A percentile compares a stretch with the other conserved stretches of the same genome.
These are phyloP conservation scores for Kurtzmaniella fragi DNA, from an alignment of 805 yeast genomes.

Conservation along the genomic window DNA sequence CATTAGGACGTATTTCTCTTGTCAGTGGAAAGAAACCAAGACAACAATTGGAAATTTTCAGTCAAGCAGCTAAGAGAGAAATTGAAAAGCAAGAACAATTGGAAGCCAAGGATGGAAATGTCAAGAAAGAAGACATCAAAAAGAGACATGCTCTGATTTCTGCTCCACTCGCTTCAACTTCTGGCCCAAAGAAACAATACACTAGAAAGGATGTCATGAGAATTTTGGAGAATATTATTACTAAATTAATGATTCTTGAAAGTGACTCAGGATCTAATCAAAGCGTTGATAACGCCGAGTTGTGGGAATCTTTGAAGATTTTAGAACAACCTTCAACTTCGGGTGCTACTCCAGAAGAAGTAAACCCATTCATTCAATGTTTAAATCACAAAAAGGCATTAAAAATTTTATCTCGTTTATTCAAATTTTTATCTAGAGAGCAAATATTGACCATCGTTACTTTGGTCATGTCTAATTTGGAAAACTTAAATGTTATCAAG, in stretches of 20 bases:
- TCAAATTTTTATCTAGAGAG: slow-evolving; percentile 72
- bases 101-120: slow-evolving; percentile 20
- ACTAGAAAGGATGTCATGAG: slow-evolving; percentile 47
- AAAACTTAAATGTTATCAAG: slow-evolving; percentile 70
- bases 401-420: slow-evolving; percentile 82
- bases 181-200: slow-evolving; percentile 17
- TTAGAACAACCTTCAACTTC: slow-evolving; percentile 56
- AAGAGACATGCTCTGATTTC: slow-evolving; percentile 24
- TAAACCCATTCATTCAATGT: slow-evolving; percentile 78
- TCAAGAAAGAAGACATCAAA: slow-evolving; percentile 9
- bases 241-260: slow-evolving; percentile 73
- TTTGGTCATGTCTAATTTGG: slow-evolving; percentile 73
- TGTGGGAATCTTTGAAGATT: slow-evolving; percentile 79
- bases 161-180: slow-evolving; percentile 24
- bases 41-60: slow-evolving; percentile 67
- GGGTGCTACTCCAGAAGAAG: slow-evolving; percentile 40
- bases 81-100: slow-evolving; percentile 25
- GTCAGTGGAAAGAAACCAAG: slow-evolving; percentile 83
- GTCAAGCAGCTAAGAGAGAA: slow-evolving; percentile 47
- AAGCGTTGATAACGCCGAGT: slow-evolving; percentile 35
- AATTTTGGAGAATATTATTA: slow-evolving; percentile 73
- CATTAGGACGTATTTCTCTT: slow-evolving; percentile 79
- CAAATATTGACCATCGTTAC: slow-evolving; percentile 75
- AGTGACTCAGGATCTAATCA: slow-evolving; percentile 41
- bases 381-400: slow-evolving; percentile 82